Evolutionary conservation across 768 basidiomycete species (phyloP).

Genomic region (Naganishia kalamii): DNA sequence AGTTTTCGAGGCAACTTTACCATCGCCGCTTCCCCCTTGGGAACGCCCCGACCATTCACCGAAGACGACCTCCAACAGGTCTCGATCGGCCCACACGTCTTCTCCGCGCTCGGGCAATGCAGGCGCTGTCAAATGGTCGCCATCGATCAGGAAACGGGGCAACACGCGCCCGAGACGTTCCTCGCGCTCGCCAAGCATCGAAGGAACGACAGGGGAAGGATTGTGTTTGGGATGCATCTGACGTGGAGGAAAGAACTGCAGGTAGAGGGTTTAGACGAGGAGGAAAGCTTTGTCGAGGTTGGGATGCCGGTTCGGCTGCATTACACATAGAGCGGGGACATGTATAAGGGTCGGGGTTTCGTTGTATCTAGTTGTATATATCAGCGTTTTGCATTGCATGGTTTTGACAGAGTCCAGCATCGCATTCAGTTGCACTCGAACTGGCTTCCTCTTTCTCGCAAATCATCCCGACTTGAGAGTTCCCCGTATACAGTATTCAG

Average conservation of each 20-base stretch:
- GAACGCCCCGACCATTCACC: conserved; percentile 16
- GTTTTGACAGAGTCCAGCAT: too few relatives aligned
- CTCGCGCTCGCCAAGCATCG: conserved; percentile 25
- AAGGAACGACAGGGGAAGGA: conserved; percentile 22
- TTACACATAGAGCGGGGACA: neutral
- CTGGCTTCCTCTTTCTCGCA: too few relatives aligned
- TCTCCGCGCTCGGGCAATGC: conserved; percentile 25
- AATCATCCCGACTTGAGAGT: too few relatives aligned
- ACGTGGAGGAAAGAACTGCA: conserved; percentile 11
- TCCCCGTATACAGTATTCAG: too few relatives aligned
- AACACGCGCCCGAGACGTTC: conserved; percentile 22
- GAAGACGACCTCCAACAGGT: conserved; percentile 25
- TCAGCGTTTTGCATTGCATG: neutral
- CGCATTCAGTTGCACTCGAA: too few relatives aligned
- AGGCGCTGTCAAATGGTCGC: conserved; percentile 33
- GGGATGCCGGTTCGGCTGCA: conserved; percentile 8
- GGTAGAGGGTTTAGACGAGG: neutral
- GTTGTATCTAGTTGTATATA: conserved; percentile 11
- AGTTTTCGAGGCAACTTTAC: conserved; percentile 34
- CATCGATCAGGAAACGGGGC: conserved; percentile 29
- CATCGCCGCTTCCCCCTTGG: neutral
- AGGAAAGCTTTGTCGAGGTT: neutral
- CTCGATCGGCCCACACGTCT: conserved; percentile 19
- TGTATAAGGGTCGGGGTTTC: neutral
- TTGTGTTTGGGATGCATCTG: conserved; percentile 30